These are phyloP conservation scores for Trichoderma pleuroti DNA, from an alignment of 2,329 filamentous ascomycete species.

Conservation along the genomic window DNA sequence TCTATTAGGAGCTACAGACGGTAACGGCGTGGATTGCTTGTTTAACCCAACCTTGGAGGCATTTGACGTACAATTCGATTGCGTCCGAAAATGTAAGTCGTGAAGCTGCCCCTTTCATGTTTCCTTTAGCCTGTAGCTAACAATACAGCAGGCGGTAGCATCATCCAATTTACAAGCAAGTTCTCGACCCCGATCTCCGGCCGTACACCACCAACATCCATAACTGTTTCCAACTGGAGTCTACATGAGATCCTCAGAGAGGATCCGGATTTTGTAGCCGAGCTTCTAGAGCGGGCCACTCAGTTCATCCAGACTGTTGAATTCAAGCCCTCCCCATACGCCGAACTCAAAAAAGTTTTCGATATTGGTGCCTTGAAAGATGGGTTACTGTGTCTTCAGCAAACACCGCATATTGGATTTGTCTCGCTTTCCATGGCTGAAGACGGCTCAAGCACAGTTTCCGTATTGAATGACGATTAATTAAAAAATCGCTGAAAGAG, in stretches of 20 bases:
- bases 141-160: constrained; percentile 29
- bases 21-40: constrained; percentile 40
- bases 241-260: constrained; percentile 32
- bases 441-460: constrained; percentile 21
- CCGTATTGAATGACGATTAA: constrained; percentile 24
- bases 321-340: not conserved
- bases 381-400: constrained; percentile 29
- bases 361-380: constrained; percentile 26
- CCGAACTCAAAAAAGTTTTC: constrained; percentile 11
- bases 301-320: constrained; percentile 7
- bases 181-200: constrained; percentile 22
- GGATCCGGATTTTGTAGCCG: constrained; percentile 32
- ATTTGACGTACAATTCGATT: constrained; percentile 32
- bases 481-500: constrained; percentile 28
- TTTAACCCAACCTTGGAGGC: constrained; percentile 44
- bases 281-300: constrained; percentile 27
- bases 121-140: not conserved
- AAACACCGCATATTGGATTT: constrained; percentile 28
- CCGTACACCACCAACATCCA: constrained; percentile 19
- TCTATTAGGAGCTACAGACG: constrained; percentile 33
- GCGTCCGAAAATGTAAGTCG: constrained; percentile 36
- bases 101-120: not conserved
- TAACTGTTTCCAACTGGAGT: constrained; percentile 35
- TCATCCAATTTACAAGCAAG: constrained; percentile 33
- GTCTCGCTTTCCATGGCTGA: constrained; percentile 22